These are phyloP conservation scores for Pistacia atlantica DNA, from an alignment of 345 rosid genomes.

Conservation along the genomic window DNA sequence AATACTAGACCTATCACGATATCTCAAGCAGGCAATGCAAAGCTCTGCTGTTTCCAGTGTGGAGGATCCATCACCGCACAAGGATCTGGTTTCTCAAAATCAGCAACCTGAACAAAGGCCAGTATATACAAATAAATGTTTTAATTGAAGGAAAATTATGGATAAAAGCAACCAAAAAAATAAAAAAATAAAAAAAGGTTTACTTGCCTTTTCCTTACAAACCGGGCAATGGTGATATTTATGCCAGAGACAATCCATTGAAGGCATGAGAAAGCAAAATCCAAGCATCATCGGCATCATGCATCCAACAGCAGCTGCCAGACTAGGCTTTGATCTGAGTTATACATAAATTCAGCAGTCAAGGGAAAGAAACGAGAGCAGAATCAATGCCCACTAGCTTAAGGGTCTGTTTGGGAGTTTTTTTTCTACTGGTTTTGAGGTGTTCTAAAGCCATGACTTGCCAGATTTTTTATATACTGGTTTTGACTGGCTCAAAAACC, in stretches of 20 bases:
- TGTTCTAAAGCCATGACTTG: no score
- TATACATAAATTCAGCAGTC: background rate
- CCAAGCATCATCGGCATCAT: slow-evolving; percentile 96
- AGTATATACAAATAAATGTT: slow-evolving; percentile 12
- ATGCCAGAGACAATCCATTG: slow-evolving; percentile 98
- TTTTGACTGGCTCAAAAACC: no score
- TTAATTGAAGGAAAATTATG: background rate
- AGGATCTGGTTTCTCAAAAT: slow-evolving; percentile 82
- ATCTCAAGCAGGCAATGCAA: slow-evolving; percentile 70
- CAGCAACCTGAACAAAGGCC: slow-evolving; percentile 63
- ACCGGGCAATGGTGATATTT: slow-evolving; percentile 89
- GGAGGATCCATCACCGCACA: slow-evolving; percentile 85
- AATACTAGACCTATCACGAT: slow-evolving; percentile 21
- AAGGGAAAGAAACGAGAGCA: background rate
- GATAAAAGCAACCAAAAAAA: background rate
- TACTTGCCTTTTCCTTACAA: slow-evolving; percentile 66
- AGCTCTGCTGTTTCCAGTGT: slow-evolving; percentile 75
- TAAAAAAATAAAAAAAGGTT: background rate
- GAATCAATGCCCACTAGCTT: background rate
- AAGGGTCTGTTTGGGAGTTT: background rate
- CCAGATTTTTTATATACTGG: no score
- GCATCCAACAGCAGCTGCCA: slow-evolving; percentile 91
- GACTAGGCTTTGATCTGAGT: slow-evolving; percentile 84
- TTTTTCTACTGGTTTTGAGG: no score
- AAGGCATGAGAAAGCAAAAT: slow-evolving; percentile 86